Base-by-base conservation (phyloP, 225 moss, liverwort and hornwort genomes). In the Polytrichum commune region DNA sequence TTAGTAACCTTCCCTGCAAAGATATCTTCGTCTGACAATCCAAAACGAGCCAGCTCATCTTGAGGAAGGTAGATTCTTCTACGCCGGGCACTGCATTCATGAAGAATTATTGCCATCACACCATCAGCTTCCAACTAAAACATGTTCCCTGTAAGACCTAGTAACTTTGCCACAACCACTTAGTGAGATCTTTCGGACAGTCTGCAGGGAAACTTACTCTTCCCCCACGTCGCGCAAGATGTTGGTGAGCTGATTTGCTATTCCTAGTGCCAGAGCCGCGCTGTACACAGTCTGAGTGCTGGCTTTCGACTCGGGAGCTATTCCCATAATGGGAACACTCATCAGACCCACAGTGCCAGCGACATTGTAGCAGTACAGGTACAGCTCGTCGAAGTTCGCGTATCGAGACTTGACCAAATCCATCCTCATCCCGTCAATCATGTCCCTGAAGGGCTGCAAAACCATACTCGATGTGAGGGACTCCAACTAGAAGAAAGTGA, bases 401-500 rank as follows among this genome's bases (percentile, higher is more conserved):
- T 97, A 97, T 26, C 97, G 88, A 6, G 92, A 91, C 73, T 97
- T 97, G 77, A 90, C 84, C 54, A 94, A 6, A 5, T 97, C 97
- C 97, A 97, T 97, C 38, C 97, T 82, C 97, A 97, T 97, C 1
- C 97, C 97, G 32, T 94, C 97, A 8, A 97, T 84, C 97, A 97
- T 97, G 28, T 97, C 97, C 60, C 97, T 82, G 76, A 92, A 97
- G 0, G 97, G 97, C 97, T 97, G 86, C 68, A 69, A 46, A 13
- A 46, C 16, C 16, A 46, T 46, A 46, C 46, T 46, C 46, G 46
- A 46, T 0, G 1, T 46, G 46, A 16, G 46, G 13, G 13, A 46
- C 46, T 16, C 46, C 46, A 46, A 46, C 46, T 46, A 46, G 46
- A 46, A 46, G 46, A 32, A 8, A 32, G 7, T 30, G 30, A 32